Base-by-base conservation (phyloP, 1,284 basidiomycete species). In the Hemileia vastatrix region DNA sequence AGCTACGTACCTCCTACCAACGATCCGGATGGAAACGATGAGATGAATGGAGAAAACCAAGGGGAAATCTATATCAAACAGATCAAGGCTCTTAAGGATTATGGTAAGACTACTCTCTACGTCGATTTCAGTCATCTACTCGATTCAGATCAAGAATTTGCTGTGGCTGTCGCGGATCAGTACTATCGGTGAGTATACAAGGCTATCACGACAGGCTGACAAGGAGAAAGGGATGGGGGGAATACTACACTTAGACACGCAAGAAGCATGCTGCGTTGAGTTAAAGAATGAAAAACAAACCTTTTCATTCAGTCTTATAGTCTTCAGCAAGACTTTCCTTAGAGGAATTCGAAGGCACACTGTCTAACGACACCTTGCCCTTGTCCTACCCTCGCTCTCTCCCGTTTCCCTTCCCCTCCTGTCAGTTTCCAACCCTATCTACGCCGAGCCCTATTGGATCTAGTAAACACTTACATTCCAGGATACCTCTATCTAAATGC, bases 401-500 rank as follows among this genome's bases (percentile, higher is more conserved):
- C 9, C 40, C 9, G 43, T n/a, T n/a, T 8, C 24, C 32, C n/a
- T 18, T 18, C 57, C 45, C 21, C 18, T 18, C 18, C 61, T 8
- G 21, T n/a, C 58, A 63, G 68, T 32, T 73, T 74, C 59, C 60
- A 72, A 3, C 72, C 73, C 4, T 75, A 72, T 57, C 67, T 75
- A 32, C 70, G 72, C 23, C 70, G 72, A 15, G 72, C 73, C 1
- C 62, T 75, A 21, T 66, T 71, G 45, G 72, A 74, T 56, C 62
- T 73, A 19, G 72, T 75, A 56, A 70, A 63, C 62, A 65, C 66
- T 6, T 70, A 72, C 65, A 70, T 68, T 33, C 71, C 72, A 43
- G 67, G 67, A 54, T 75, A 74, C 57, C 70, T 74, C 45, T 73
- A 74, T 60, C 64, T 74, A 58, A 75, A 75, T 54, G 71, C 73